Conservation (phyloP, 108 stramenopile genomes). For the Cyclostephanos invisitatus region DNA sequence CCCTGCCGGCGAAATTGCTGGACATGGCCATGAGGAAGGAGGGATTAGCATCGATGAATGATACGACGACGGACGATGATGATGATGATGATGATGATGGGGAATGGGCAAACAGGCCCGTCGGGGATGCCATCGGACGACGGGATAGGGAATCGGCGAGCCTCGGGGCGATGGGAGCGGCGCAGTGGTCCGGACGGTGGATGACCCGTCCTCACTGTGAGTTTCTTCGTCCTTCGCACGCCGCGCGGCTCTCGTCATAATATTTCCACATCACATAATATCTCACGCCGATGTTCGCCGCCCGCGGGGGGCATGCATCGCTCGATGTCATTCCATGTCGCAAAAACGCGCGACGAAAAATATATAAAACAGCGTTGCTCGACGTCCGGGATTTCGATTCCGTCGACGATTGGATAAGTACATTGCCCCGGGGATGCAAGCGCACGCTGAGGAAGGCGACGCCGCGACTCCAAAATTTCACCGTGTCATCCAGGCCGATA, state of each 20-base stretch:
- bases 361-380: constrained; percentile 59
- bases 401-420: constrained; percentile 71
- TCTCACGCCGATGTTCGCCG: neutral
- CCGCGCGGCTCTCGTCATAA: no score
- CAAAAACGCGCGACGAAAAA: no score
- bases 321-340: neutral
- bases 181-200: constrained; percentile 71
- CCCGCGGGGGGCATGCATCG: no score
- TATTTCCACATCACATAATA: no score
- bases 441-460: constrained; percentile 64
- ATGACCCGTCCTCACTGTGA: constrained; percentile 70
- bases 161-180: constrained; percentile 77
- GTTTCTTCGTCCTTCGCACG: no score
- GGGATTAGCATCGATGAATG: no score
- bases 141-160: constrained; percentile 64
- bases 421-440: constrained; percentile 60
- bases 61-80: constrained; percentile 30
- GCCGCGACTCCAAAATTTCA: constrained; percentile 59
- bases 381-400: constrained; percentile 52
- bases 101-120: constrained; percentile 51
- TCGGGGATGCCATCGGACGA: constrained; percentile 55
- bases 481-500: constrained; percentile 61
- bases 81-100: constrained; percentile 20
- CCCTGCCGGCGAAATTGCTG: constrained; percentile 50
- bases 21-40: constrained; percentile 50